Conservation (phyloP, 345 rosid genomes). For the Gossypium anomalum region DNA sequence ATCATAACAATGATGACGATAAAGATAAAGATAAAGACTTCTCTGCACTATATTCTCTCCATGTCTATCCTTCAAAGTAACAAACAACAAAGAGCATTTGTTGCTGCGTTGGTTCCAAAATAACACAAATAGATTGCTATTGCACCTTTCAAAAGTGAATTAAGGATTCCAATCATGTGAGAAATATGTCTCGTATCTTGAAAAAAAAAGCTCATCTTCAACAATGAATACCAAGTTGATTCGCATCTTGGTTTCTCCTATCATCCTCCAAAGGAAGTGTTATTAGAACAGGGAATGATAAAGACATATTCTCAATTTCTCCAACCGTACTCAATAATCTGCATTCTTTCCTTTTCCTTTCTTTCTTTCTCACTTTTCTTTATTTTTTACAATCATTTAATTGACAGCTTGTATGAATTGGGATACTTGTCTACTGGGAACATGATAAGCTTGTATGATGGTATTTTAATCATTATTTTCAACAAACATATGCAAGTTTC, state of each 20-base stretch:
- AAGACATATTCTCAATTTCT: not conserved
- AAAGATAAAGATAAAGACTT: not conserved
- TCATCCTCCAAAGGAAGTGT: not conserved
- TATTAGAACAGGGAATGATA: not conserved
- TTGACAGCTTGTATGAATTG: not conserved
- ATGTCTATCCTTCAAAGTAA: not conserved
- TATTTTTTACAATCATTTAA: not conserved
- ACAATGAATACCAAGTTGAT: not conserved
- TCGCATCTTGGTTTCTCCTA: not conserved
- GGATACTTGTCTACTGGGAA: not conserved
- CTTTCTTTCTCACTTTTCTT: not conserved
- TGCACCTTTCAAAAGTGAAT: not conserved
- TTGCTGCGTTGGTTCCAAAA: not conserved
- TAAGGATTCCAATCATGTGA: not conserved
- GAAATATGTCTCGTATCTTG: not conserved
- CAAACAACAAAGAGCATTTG: not conserved
- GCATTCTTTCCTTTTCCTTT: not conserved
- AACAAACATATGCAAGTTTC: not conserved
- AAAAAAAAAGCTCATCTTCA: not conserved
- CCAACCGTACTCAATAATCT: not conserved
- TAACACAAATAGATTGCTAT: too few species aligned
- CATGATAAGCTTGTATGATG: not conserved
- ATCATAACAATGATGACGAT: not conserved
- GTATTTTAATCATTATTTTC: not conserved
- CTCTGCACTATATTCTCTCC: not conserved